A percentile compares a stretch with the other conserved stretches of the same genome.
phyloP scores from a whole-genome alignment of 23 red algal species.

The Gracilaria vermiculophylla region DNA sequence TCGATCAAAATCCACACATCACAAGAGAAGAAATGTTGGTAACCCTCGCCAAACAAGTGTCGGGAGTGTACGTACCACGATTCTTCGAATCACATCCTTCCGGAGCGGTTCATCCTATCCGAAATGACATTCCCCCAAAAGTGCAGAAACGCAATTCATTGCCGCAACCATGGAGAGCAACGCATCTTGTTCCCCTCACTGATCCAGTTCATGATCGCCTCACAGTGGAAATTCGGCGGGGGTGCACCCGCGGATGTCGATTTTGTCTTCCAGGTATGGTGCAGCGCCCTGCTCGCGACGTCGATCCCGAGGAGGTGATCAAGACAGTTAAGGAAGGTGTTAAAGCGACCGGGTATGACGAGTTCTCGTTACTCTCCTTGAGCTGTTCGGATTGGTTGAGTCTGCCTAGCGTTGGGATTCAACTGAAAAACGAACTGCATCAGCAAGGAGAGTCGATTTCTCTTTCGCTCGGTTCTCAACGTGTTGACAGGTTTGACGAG shows the following conservation, averaged over 20 bases:
- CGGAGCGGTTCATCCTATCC: conserved; percentile 37
- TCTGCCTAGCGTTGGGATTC: conserved; percentile 69
- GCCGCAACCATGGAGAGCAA: conserved; percentile 74
- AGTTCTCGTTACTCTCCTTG: conserved; percentile 73
- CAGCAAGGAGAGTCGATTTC: conserved; percentile 46
- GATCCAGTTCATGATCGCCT: conserved; percentile 74
- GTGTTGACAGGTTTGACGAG: conserved; percentile 76
- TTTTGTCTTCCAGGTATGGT: conserved; percentile 84
- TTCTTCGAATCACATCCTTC: conserved; percentile 47
- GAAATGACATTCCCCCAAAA: conserved; percentile 57
- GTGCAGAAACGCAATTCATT: conserved; percentile 44
- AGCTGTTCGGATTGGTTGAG: conserved; percentile 77
- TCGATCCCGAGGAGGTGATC: conserved; percentile 52
- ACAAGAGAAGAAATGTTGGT: conserved; percentile 56
- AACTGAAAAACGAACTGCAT: conserved; percentile 72
- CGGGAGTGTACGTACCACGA: conserved; percentile 74
- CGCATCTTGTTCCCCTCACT: conserved; percentile 63
- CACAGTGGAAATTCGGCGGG: conserved; percentile 72
- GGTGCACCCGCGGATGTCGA: conserved; percentile 78
- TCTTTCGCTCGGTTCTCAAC: conserved; percentile 66
- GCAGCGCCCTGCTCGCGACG: conserved; percentile 76
- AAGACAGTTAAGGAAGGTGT: conserved; percentile 67
- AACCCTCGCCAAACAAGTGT: conserved; percentile 56
- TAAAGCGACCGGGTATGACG: conserved; percentile 64
- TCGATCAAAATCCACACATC: neutral